Evolutionary conservation across 192 early-diverging fungal species (phyloP).

Genomic region (Podochytrium sp.): DNA sequence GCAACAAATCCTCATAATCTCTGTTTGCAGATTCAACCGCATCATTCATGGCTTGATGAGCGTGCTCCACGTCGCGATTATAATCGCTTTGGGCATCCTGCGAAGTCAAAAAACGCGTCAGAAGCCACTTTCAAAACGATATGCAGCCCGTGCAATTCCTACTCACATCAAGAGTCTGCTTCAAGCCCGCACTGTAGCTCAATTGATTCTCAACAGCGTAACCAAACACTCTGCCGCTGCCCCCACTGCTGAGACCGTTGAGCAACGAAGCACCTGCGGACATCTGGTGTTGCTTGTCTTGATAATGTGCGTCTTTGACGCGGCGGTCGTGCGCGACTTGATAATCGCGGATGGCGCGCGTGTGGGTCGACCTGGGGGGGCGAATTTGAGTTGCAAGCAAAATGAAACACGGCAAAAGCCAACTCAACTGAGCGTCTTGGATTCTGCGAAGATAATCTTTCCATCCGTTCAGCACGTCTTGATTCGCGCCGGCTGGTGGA

Average conservation of each 20-base stretch:
- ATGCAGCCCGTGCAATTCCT: neutral
- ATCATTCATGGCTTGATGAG: constrained; percentile 38
- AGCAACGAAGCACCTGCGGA: neutral
- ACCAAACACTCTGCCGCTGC: neutral
- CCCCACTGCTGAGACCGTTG: neutral
- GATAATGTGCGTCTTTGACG: constrained; percentile 33
- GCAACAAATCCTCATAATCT: constrained; percentile 34
- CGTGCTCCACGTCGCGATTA: constrained; percentile 35
- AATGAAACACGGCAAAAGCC: neutral
- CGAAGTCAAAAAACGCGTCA: neutral
- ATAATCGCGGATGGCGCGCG: constrained; percentile 34
- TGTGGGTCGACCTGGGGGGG: constrained; percentile 19
- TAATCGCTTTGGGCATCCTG: constrained; percentile 32
- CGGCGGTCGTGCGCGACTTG: constrained; percentile 30
- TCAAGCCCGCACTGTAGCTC: neutral
- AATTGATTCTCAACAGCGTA: neutral
- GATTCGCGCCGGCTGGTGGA: constrained; percentile 30
- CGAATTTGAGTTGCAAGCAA: neutral
- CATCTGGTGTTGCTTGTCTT: constrained; percentile 1
- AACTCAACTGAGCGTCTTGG: constrained; percentile 40
- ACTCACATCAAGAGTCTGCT: constrained; percentile 23
- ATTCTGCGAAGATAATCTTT: constrained; percentile 28
- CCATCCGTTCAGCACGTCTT: constrained; percentile 24
- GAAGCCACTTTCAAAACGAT: neutral
- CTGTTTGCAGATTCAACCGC: constrained; percentile 34